These are phyloP conservation scores for Pyrus hybrid DNA, from an alignment of 331 rosid species.

Conservation along the genomic window DNA sequence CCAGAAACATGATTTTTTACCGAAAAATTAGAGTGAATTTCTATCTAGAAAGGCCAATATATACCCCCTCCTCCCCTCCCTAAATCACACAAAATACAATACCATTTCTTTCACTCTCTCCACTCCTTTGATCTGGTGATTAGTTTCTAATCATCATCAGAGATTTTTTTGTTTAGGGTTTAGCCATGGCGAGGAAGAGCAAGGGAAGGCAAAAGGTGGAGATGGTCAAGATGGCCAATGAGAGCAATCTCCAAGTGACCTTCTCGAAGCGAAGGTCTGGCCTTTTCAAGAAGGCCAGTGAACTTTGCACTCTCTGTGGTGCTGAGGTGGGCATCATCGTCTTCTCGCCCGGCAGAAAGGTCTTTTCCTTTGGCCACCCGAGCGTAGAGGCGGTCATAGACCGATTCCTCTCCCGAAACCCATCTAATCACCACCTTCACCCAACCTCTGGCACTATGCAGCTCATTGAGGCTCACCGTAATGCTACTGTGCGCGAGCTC, in stretches of 20 bases:
- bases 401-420: constrained; percentile 39
- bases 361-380: constrained; percentile 82
- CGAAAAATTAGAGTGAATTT: background rate
- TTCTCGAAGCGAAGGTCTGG: constrained; percentile 86
- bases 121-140: background rate
- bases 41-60: background rate
- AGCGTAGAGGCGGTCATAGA: constrained; percentile 55
- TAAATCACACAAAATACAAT: background rate
- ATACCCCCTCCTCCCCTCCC: background rate
- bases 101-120: background rate
- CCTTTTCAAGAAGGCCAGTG: constrained; percentile 83
- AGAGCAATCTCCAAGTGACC: constrained; percentile 83
- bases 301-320: constrained; percentile 78
- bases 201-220: constrained; percentile 87
- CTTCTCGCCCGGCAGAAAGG: constrained; percentile 70
- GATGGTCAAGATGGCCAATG: constrained; percentile 69
- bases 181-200: constrained; percentile 41
- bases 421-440: constrained; percentile 10
- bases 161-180: background rate
- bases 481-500: constrained; percentile 55
- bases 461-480: constrained; percentile 71
- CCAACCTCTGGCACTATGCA: constrained; percentile 30
- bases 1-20: background rate
- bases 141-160: background rate
- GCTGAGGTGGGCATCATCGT: constrained; percentile 67